Conservation (phyloP, 176 grass and related monocot genomes). For the Themeda triandra region DNA sequence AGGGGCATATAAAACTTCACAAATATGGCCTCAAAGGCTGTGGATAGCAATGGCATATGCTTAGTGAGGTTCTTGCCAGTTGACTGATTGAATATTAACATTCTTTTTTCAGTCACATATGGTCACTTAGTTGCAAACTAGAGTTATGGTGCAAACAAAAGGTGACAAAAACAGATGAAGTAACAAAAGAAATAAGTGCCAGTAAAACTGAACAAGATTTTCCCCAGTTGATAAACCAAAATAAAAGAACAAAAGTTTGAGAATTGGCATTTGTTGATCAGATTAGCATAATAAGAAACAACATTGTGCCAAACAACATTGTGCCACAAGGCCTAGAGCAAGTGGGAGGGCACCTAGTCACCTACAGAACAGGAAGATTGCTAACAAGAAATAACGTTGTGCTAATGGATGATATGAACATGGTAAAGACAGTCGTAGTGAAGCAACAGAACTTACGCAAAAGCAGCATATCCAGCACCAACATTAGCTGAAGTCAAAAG, state of each 20-base stretch:
- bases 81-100: neutral
- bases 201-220: neutral
- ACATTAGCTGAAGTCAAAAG: slow-evolving; percentile 67
- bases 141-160: neutral
- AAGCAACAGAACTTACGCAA: slow-evolving; percentile 71
- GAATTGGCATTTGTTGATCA: neutral
- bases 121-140: neutral
- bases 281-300: neutral
- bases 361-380: neutral
- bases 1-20: neutral
- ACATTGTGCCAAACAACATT: neutral
- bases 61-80: neutral
- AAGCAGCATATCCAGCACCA: slow-evolving; percentile 87
- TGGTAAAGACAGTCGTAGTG: neutral
- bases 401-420: neutral
- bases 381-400: neutral
- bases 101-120: neutral
- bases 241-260: neutral
- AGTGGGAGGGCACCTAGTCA: neutral
- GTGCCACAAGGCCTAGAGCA: neutral
- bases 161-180: neutral
- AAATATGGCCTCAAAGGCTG: neutral
- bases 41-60: neutral
- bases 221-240: neutral
- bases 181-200: neutral